These are phyloP conservation scores for Dryas octopetala DNA, from an alignment of 306 rosid species.

Conservation along the genomic window DNA sequence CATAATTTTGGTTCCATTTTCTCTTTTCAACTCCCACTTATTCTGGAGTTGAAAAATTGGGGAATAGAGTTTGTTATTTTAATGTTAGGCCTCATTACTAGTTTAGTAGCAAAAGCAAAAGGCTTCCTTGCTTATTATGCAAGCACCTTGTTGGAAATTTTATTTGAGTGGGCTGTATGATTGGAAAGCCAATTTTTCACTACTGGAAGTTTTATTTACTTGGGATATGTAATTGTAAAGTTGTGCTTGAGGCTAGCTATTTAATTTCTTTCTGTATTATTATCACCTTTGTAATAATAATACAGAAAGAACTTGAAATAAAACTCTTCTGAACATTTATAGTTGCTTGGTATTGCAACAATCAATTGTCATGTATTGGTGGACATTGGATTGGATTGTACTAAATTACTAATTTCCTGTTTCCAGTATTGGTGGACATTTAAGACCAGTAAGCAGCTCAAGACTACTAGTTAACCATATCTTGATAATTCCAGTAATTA, in stretches of 20 bases:
- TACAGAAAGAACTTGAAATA: neutral
- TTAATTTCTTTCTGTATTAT: neutral
- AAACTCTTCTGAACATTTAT: neutral
- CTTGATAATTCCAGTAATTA: neutral
- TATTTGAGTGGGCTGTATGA: neutral
- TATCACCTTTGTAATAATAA: neutral
- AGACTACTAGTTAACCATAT: neutral
- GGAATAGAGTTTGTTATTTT: neutral
- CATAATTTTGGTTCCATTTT: conserved; percentile 6
- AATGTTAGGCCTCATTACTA: neutral
- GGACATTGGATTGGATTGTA: neutral
- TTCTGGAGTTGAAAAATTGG: neutral
- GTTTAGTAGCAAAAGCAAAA: conserved; percentile 4
- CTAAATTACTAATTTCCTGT: too few species aligned
- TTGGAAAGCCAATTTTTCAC: neutral
- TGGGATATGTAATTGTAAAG: neutral
- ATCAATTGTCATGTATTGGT: neutral
- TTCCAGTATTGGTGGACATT: neutral
- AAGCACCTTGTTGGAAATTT: neutral
- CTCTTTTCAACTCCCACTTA: neutral
- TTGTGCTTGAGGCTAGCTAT: neutral
- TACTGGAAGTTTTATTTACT: neutral
- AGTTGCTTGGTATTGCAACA: neutral
- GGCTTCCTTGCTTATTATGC: neutral
- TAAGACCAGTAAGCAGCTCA: neutral